Evolutionary conservation across 768 basidiomycete species (phyloP).

Genomic region (Auricularia sp.): DNA sequence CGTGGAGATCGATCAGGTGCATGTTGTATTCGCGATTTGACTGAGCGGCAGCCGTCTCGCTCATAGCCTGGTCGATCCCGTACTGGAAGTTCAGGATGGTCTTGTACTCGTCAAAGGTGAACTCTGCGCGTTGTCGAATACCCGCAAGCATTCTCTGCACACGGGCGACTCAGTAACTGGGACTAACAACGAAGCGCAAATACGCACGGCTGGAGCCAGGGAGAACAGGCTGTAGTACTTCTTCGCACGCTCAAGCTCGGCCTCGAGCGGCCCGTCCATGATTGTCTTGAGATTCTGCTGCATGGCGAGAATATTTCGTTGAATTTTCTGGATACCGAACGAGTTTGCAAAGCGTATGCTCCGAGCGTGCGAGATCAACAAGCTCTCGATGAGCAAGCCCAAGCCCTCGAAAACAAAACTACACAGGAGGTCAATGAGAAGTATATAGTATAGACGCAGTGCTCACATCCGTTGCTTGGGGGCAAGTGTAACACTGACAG

Average conservation of each 20-base stretch:
- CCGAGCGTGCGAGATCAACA: constrained; percentile 66
- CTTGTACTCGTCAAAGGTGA: constrained; percentile 89
- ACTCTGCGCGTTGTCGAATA: constrained; percentile 47
- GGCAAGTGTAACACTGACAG: constrained; percentile 50
- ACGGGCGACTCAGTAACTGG: not conserved
- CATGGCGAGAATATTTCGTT: constrained; percentile 80
- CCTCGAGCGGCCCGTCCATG: constrained; percentile 44
- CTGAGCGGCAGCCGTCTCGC: constrained; percentile 38
- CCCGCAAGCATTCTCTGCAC: constrained; percentile 65
- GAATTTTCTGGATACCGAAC: constrained; percentile 76
- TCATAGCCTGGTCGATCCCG: constrained; percentile 57
- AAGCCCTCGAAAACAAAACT: constrained; percentile 87
- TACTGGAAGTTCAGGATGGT: constrained; percentile 84
- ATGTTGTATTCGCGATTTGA: constrained; percentile 68
- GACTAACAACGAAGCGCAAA: not conserved
- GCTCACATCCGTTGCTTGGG: constrained; percentile 58
- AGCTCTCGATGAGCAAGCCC: constrained; percentile 72
- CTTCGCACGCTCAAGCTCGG: constrained; percentile 67
- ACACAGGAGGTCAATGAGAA: constrained; percentile 8
- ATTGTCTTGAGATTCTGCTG: constrained; percentile 85
- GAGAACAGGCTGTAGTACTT: constrained; percentile 75
- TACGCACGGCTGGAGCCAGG: constrained; percentile 58
- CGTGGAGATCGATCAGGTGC: constrained; percentile 86
- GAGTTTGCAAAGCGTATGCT: constrained; percentile 57
- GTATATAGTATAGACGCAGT: not conserved